Evolutionary conservation across 805 yeast genomes (phyloP), one percentile per base, ranked within the genome.

Genomic region (Barnettozyma californica): DNA sequence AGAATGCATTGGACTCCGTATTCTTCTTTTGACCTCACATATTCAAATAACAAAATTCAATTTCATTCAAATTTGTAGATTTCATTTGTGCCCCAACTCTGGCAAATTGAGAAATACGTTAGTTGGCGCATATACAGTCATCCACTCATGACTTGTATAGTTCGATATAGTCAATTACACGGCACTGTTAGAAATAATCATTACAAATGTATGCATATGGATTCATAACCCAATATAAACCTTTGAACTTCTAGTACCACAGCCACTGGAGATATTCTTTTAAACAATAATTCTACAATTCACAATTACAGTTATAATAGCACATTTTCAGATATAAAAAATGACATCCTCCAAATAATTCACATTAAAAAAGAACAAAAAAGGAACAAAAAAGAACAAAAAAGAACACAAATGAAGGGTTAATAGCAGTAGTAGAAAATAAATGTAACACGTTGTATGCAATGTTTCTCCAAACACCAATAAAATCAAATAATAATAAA

Each of bases 401-500:
- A 18, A 18, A 9, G 14, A 37, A 37, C 7, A 20, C 40, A 37
- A 37, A 37, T 34, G 20, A 34, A n/a, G 37, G 20, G 29, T 3
- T 26, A 26, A 8, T 3, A 26, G 13, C 10, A 26, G 29, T 10
- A 29, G 33, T 29, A 29, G 33, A 29, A 29, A 29, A 29, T 29
- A 29, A 29, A 29, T 14, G 26, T 20, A 42, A 31, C 21, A 20
- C 14, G 21, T 21, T 19, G 41, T 26, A 40, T 25, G 43, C 43
- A 40, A 40, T 40, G 43, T 20, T 40, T 26, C 43, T 40, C 33
- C 33, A 23, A 23, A 21, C 25, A 23, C 43, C 20, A 40, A 36
- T 26, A 35, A 35, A 26, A 43, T 26, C 41, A 23, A 35, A 25
- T 18, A 43, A 35, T 11, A 26, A 35, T 5, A 43, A 43, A 9